These are phyloP conservation scores for Setaria viridis DNA, from an alignment of 202 grass and related monocot species.

Conservation along the genomic window DNA sequence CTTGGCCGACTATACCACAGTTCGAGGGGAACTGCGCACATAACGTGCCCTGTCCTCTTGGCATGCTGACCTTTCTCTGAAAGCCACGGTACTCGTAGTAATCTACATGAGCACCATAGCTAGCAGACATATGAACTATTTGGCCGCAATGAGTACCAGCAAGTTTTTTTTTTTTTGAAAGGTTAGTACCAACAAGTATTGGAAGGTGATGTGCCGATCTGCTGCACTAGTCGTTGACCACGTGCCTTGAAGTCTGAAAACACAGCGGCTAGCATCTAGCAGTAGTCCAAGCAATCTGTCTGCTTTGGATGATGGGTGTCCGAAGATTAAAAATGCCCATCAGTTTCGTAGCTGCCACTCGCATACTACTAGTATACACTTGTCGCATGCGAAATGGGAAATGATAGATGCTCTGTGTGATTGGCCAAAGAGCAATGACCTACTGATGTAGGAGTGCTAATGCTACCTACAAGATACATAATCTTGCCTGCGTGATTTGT, in stretches of 20 bases:
- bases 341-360: neutral
- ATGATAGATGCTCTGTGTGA: neutral
- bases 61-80: neutral
- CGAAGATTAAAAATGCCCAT: neutral
- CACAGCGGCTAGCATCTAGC: neutral
- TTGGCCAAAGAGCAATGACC: neutral
- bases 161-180: no score
- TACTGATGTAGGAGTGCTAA: neutral
- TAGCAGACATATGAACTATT: neutral
- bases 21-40: neutral
- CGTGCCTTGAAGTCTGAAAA: constrained; percentile 7
- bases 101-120: neutral
- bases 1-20: neutral
- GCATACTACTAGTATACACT: neutral
- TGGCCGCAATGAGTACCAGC: neutral
- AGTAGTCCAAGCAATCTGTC: neutral
- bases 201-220: neutral
- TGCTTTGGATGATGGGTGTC: neutral
- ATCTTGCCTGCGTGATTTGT: neutral
- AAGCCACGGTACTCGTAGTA: neutral
- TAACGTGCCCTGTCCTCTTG: neutral
- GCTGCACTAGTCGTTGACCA: neutral
- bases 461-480: neutral
- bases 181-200: no score
- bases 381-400: neutral